Conservation (phyloP, 192 early-diverging fungal species). For the Coemansia sp. region DNA sequence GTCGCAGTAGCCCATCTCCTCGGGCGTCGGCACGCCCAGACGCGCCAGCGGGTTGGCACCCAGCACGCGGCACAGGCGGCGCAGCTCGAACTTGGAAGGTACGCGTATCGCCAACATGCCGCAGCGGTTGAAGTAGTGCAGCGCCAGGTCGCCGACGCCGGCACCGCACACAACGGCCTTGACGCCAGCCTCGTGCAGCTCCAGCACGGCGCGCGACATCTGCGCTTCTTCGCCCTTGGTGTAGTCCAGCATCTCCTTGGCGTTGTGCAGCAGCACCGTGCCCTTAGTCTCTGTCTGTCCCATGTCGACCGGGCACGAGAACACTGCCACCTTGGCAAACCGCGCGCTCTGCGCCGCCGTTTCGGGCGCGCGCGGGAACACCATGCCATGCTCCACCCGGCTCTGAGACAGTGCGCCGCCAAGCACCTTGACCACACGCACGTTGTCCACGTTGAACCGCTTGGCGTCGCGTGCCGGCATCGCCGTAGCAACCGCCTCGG, state of each 20-base stretch:
- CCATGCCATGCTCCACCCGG: slow-evolving; percentile 92
- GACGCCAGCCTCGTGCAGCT: slow-evolving; percentile 87
- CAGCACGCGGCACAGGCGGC: slow-evolving; percentile 88
- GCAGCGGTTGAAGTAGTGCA: slow-evolving; percentile 93
- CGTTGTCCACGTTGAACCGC: slow-evolving; percentile 93
- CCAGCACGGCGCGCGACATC: slow-evolving; percentile 81
- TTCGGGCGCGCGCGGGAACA: slow-evolving; percentile 91
- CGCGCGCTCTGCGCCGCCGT: slow-evolving; percentile 66
- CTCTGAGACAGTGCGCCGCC: slow-evolving; percentile 89
- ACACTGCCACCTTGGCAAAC: slow-evolving; percentile 92
- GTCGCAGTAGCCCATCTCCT: slow-evolving; percentile 98
- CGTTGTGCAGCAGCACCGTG: slow-evolving; percentile 95
- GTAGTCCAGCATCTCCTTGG: slow-evolving; percentile 94
- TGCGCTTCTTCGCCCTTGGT: slow-evolving; percentile 93
- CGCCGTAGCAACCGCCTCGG: slow-evolving; percentile 77
- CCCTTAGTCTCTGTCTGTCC: slow-evolving; percentile 98
- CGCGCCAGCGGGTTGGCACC: slow-evolving; percentile 92
- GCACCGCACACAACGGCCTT: slow-evolving; percentile 90
- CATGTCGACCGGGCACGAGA: slow-evolving; percentile 90
- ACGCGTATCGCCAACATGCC: slow-evolving; percentile 88
- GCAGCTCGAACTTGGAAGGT: slow-evolving; percentile 94
- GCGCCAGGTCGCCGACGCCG: slow-evolving; percentile 87
- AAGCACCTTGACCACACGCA: slow-evolving; percentile 97
- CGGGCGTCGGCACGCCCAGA: slow-evolving; percentile 87
- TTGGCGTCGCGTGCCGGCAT: slow-evolving; percentile 82